These are phyloP conservation scores for Trichoderma koningii DNA, from an alignment of 2,329 filamentous ascomycete species.

Conservation along the genomic window DNA sequence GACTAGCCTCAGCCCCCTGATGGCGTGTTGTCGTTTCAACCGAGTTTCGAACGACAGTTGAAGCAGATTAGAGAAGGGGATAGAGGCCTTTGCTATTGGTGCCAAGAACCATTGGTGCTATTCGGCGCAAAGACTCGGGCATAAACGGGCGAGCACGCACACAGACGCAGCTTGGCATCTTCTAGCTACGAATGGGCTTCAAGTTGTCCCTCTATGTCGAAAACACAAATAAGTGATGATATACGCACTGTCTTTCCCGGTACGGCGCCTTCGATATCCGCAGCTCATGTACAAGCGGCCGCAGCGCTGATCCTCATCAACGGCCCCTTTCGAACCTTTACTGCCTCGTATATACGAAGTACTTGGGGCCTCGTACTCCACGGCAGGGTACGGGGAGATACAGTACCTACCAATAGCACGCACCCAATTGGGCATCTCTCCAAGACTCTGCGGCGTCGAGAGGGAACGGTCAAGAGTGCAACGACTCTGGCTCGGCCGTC, in stretches of 20 bases:
- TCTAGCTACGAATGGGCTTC: neutral
- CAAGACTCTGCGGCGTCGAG: neutral
- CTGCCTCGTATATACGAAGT: constrained; percentile 22
- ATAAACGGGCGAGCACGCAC: neutral
- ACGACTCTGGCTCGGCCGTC: neutral
- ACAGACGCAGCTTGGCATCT: neutral
- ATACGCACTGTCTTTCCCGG: constrained; percentile 8
- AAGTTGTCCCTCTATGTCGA: too few relatives aligned
- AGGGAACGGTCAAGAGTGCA: too few relatives aligned
- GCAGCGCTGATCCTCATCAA: constrained; percentile 19
- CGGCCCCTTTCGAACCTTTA: neutral
- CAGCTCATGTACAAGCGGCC: neutral
- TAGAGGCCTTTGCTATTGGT: neutral
- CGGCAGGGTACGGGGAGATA: neutral
- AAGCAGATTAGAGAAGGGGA: constrained; percentile 4
- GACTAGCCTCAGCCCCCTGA: constrained; percentile 5
- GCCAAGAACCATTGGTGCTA: neutral
- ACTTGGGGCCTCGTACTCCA: neutral
- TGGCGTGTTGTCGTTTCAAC: constrained; percentile 22
- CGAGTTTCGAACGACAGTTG: constrained; percentile 14
- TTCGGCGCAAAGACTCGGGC: too few relatives aligned
- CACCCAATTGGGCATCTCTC: neutral
- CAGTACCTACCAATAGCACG: neutral
- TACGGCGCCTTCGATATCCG: neutral
- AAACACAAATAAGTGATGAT: neutral